Evolutionary conservation across 1,139 yeast genomes (phyloP).

Genomic region (Pneumocystis sp.): DNA sequence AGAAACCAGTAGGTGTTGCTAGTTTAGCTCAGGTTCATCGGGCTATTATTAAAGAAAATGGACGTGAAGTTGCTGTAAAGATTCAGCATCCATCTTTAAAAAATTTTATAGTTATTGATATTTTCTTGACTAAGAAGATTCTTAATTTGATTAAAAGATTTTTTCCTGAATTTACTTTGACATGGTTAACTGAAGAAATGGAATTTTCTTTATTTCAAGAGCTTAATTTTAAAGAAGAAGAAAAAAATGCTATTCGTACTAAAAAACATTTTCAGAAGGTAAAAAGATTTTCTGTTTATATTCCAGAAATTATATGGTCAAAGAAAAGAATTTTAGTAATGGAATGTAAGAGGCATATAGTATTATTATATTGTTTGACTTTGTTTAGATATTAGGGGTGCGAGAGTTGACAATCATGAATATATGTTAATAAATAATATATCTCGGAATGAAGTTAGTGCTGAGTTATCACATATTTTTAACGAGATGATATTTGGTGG

Average conservation of each 20-base stretch:
- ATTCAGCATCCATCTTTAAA: conserved; percentile 82
- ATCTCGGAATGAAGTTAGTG: conserved; percentile 61
- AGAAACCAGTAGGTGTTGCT: conserved; percentile 81
- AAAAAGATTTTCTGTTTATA: conserved; percentile 56
- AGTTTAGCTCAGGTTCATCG: conserved; percentile 90
- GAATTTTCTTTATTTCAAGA: conserved; percentile 76
- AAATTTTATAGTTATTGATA: conserved; percentile 83
- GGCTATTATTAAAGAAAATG: conserved; percentile 46
- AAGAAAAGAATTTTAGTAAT: conserved; percentile 59
- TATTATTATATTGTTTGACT: neutral
- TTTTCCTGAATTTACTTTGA: conserved; percentile 85
- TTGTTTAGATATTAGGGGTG: conserved; percentile 40
- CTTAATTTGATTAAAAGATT: conserved; percentile 59
- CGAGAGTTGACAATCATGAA: conserved; percentile 61
- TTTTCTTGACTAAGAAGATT: conserved; percentile 59
- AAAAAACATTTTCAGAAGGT: conserved; percentile 44
- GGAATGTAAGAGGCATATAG: conserved; percentile 40
- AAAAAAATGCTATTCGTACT: conserved; percentile 60
- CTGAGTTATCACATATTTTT: conserved; percentile 78
- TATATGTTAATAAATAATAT: conserved; percentile 51
- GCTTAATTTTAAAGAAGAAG: conserved; percentile 75
- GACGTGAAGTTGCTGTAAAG: conserved; percentile 78
- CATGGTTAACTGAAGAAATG: conserved; percentile 89
- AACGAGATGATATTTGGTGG: conserved; percentile 93
- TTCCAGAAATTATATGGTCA: conserved; percentile 61